Percentiles rank a stretch among this genome's conserved stretches.
phyloP scores from a whole-genome alignment of 306 rosid genomes.

The Betula pendula region DNA sequence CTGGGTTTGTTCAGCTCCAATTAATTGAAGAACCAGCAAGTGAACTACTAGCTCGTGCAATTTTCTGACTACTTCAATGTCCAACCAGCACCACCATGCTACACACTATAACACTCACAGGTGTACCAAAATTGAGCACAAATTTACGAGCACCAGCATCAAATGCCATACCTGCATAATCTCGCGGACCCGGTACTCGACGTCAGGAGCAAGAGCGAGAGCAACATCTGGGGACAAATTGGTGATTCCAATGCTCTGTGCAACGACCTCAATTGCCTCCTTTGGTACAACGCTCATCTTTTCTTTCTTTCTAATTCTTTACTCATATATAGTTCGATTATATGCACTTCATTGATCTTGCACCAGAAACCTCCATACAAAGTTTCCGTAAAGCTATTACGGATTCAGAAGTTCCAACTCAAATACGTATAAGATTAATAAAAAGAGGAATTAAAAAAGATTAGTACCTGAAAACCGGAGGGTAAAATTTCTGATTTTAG shows the following conservation, averaged over 20 bases:
- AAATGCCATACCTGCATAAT: constrained; percentile 78
- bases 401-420: neutral
- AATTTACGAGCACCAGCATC: neutral
- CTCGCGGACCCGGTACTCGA: constrained; percentile 88
- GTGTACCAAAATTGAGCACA: neutral
- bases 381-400: neutral
- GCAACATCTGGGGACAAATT: constrained; percentile 82
- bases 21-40: neutral
- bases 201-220: constrained; percentile 79
- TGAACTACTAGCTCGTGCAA: constrained; percentile 11
- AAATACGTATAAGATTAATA: too few species aligned
- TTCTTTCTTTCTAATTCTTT: neutral
- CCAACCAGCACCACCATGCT: neutral
- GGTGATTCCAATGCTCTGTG: constrained; percentile 81
- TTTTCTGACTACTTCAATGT: neutral
- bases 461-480: constrained; percentile 8
- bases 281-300: constrained; percentile 71
- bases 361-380: neutral
- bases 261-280: constrained; percentile 90
- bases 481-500: neutral
- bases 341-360: neutral
- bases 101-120: neutral
- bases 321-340: neutral
- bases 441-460: neutral
- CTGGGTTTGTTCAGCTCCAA: neutral